Conservation (phyloP, 1,284 basidiomycete genomes). For the Austropuccinia psidii region DNA sequence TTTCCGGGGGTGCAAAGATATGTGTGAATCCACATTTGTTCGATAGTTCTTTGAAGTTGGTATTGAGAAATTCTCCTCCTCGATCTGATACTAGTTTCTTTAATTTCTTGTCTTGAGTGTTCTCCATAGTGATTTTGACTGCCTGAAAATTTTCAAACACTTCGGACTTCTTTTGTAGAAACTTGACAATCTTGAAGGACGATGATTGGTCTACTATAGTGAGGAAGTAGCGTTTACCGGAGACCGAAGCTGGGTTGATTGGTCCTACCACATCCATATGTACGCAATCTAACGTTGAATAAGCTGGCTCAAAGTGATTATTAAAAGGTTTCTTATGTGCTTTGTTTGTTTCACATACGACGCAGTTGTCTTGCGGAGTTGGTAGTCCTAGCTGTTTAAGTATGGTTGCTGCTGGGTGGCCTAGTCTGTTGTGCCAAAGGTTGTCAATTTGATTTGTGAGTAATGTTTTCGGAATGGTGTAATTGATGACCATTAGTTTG, state of each 20-base stretch:
- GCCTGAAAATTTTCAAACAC: too few species aligned
- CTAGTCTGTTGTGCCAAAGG: too few species aligned
- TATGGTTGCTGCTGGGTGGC: too few species aligned
- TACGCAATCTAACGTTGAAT: neutral
- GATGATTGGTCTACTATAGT: slow-evolving; percentile 6
- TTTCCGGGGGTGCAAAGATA: slow-evolving; percentile 48
- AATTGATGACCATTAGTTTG: too few species aligned
- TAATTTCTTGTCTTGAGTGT: too few species aligned
- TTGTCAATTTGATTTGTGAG: too few species aligned
- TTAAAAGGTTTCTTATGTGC: too few species aligned
- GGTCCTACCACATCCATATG: slow-evolving; percentile 8
- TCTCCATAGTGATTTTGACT: too few species aligned
- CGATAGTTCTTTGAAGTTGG: slow-evolving; percentile 43
- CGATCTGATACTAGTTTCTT: slow-evolving; percentile 42
- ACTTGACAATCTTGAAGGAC: neutral
- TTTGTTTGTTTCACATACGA: too few species aligned
- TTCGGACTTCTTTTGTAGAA: neutral
- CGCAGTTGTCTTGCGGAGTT: too few species aligned
- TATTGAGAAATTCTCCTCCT: slow-evolving; percentile 44
- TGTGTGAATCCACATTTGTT: slow-evolving; percentile 44
- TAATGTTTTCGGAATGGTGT: too few species aligned
- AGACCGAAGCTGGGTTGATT: neutral
- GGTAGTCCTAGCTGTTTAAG: too few species aligned
- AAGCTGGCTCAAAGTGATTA: neutral
- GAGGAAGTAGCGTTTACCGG: neutral